A percentile compares a stretch with the other conserved stretches of the same genome.
These are phyloP conservation scores for Coemansia sp. DNA, from an alignment of 192 early-diverging fungal species.

Conservation along the genomic window DNA sequence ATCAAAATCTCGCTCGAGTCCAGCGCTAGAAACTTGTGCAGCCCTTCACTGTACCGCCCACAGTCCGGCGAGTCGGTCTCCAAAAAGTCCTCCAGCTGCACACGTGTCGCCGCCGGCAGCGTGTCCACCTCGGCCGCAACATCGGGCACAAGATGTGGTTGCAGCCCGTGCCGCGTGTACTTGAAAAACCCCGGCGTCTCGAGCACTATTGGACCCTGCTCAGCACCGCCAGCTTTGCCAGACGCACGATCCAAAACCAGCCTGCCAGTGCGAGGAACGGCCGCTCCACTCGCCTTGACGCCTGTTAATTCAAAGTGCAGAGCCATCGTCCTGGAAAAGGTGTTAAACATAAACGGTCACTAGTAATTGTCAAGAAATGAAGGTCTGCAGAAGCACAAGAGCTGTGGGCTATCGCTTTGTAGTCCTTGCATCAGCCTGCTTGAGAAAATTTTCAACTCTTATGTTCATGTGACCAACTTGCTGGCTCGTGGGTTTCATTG, in stretches of 20 bases:
- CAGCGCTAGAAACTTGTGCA: conserved; percentile 27
- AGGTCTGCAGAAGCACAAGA: not conserved
- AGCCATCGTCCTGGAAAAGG: conserved; percentile 18
- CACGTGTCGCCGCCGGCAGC: conserved; percentile 32
- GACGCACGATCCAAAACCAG: conserved; percentile 16
- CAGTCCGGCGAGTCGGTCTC: conserved; percentile 9
- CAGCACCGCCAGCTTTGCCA: not conserved
- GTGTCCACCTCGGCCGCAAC: conserved; percentile 28
- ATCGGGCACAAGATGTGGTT: conserved; percentile 48
- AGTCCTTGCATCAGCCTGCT: no score
- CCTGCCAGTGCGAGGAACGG: conserved; percentile 21
- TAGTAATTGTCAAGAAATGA: not conserved
- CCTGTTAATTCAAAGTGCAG: conserved; percentile 30
- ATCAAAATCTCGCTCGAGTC: conserved; percentile 19
- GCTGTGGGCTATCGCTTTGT: no score
- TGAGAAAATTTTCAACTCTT: no score
- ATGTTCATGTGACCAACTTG: no score
- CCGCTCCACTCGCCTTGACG: not conserved
- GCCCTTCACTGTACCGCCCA: conserved; percentile 6
- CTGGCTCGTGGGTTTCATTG: no score
- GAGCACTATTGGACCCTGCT: conserved; percentile 1
- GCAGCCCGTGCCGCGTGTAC: conserved; percentile 45
- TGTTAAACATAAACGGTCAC: not conserved
- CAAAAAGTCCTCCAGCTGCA: conserved; percentile 48
- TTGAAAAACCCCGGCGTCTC: conserved; percentile 43